Percentiles rank a stretch among this genome's conserved stretches.
These are phyloP conservation scores for Penicillium canariense DNA, from an alignment of 495 filamentous ascomycete species.

Conservation along the genomic window DNA sequence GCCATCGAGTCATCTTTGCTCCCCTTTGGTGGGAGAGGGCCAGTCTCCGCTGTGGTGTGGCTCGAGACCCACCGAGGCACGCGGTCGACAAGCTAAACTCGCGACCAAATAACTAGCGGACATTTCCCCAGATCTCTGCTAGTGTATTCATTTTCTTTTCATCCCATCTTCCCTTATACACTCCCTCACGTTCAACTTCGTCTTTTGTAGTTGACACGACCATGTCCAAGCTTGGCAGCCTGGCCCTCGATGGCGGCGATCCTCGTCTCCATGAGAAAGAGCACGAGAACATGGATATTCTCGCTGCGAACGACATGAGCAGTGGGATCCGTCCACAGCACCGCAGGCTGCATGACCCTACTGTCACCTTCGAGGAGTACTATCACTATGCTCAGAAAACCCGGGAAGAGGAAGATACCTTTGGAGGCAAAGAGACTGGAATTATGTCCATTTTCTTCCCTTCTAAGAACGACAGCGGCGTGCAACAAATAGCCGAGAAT, in stretches of 20 bases:
- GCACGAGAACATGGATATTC: slow-evolving; percentile 10
- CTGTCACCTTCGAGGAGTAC: slow-evolving; percentile 41
- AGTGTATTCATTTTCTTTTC: background rate
- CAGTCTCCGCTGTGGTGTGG: background rate
- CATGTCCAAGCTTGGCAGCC: slow-evolving; percentile 5
- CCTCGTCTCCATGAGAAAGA: slow-evolving; percentile 22
- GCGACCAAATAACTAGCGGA: background rate
- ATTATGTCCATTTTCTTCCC: slow-evolving; percentile 22
- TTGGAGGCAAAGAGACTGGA: slow-evolving; percentile 12
- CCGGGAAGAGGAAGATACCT: slow-evolving; percentile 25
- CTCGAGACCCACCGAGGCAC: background rate
- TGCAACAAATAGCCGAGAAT: background rate
- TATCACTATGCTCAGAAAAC: slow-evolving; percentile 34
- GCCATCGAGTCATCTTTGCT: background rate
- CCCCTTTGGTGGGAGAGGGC: background rate
- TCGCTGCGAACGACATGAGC: background rate
- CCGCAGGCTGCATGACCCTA: slow-evolving; percentile 27
- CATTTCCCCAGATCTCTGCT: slow-evolving; percentile 1
- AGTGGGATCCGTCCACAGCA: slow-evolving; percentile 20
- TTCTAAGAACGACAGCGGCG: slow-evolving; percentile 18
- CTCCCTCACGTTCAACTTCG: background rate
- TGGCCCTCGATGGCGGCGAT: slow-evolving; percentile 13
- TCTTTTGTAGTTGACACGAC: background rate
- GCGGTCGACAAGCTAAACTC: background rate
- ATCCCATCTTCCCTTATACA: background rate